A percentile compares a stretch with the other conserved stretches of the same genome.
Conservation (phyloP, 2,329 filamentous ascomycete species). For the Aulographum hederae region DNA sequence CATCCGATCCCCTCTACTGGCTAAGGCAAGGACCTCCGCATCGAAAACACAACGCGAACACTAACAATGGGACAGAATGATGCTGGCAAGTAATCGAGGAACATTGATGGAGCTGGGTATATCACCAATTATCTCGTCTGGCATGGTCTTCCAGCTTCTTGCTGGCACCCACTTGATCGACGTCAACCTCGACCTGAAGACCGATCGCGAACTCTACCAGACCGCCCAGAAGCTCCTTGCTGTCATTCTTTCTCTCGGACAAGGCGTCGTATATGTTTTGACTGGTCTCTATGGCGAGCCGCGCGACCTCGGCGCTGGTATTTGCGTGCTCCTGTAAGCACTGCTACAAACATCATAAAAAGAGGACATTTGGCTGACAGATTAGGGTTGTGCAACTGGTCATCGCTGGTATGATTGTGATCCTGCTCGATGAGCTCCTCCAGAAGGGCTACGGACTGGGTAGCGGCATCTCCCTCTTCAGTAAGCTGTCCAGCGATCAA, state of each 20-base stretch:
- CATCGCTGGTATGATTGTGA: conserved; percentile 93
- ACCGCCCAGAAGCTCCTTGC: conserved; percentile 87
- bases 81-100: conserved; percentile 96
- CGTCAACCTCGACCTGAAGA: conserved; percentile 99
- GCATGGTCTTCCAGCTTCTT: conserved; percentile 99
- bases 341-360: no score
- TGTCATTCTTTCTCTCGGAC: conserved; percentile 93
- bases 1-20: no score
- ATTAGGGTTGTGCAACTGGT: conserved; percentile 98
- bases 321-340: conserved; percentile 94
- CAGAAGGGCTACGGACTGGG: conserved; percentile 99
- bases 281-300: conserved; percentile 95
- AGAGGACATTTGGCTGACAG: no score
- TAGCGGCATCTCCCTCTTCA: conserved; percentile 91
- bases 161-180: conserved; percentile 99
- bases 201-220: conserved; percentile 98
- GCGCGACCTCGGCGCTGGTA: conserved; percentile 88
- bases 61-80: conserved; percentile 97
- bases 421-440: conserved; percentile 94
- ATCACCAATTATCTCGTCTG: conserved; percentile 96
- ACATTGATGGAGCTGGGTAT: conserved; percentile 89
- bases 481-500: no score
- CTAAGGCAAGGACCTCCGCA: no score
- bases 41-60: no score
- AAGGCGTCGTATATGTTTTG: conserved; percentile 95